Percentiles rank a stretch among this genome's conserved stretches.
These are phyloP conservation scores for Trichoderma koningiopsis DNA, from an alignment of 2,329 filamentous ascomycete species.

Conservation along the genomic window DNA sequence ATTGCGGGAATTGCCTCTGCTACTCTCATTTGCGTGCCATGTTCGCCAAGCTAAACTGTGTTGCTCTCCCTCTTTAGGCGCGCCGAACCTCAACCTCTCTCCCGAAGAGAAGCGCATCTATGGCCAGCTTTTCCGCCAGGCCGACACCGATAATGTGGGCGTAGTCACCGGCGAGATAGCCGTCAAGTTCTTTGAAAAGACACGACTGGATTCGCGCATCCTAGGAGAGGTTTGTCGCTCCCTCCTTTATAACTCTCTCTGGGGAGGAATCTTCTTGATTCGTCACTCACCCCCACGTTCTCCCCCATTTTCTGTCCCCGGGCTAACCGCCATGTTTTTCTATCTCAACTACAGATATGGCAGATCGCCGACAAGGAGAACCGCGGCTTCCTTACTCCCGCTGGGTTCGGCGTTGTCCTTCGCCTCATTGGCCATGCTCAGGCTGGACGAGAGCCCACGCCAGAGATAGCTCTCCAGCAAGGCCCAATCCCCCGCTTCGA, in stretches of 20 bases:
- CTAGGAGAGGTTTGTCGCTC: constrained; percentile 74
- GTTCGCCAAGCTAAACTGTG: not conserved
- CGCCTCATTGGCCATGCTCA: constrained; percentile 96
- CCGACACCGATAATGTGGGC: constrained; percentile 86
- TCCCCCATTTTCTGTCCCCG: not conserved
- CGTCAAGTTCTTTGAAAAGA: constrained; percentile 98
- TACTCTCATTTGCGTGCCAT: not conserved
- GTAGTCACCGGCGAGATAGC: constrained; percentile 95
- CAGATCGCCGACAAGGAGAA: constrained; percentile 98
- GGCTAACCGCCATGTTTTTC: constrained; percentile 17
- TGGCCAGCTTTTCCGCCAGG: constrained; percentile 88
- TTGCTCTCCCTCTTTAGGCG: constrained; percentile 41
- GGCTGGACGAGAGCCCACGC: constrained; percentile 76
- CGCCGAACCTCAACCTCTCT: constrained; percentile 78
- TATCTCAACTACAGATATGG: constrained; percentile 72
- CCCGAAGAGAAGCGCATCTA: constrained; percentile 93
- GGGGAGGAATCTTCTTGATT: not conserved
- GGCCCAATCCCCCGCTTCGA: constrained; percentile 94
- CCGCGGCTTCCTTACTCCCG: constrained; percentile 85
- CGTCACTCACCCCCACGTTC: constrained; percentile 5
- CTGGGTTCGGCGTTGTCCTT: constrained; percentile 90
- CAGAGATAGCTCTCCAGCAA: constrained; percentile 79
- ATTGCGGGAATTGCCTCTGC: not conserved
- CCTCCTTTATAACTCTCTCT: not conserved
- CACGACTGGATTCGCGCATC: constrained; percentile 79